phyloP scores from a whole-genome alignment of 352 stramenopile genomes.

The Elongisporangium anandrum region DNA sequence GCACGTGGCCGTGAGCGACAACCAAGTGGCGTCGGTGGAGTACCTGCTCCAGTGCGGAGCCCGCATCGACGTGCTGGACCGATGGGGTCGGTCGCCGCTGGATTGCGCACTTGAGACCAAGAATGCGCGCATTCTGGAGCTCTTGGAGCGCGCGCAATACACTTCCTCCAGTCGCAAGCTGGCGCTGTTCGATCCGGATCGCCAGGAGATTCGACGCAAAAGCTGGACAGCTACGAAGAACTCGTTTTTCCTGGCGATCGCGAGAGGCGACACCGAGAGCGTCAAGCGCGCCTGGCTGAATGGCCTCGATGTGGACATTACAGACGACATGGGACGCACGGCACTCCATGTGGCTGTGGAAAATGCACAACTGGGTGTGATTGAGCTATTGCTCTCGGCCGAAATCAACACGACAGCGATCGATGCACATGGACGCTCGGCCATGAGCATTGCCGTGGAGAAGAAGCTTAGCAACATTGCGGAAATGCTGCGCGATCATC shows the following conservation, averaged over 20 bases:
- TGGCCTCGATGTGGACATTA: conserved; percentile 54
- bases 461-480: conserved; percentile 47
- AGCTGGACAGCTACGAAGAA: conserved; percentile 5
- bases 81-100: conserved; percentile 64
- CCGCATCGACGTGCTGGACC: conserved; percentile 42
- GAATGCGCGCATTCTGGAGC: conserved; percentile 38
- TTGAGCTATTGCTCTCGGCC: conserved; percentile 72
- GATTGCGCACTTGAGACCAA: conserved; percentile 59
- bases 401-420: conserved; percentile 56
- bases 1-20: conserved; percentile 71
- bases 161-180: conserved; percentile 11
- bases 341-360: conserved; percentile 79
- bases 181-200: conserved; percentile 11
- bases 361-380: conserved; percentile 57
- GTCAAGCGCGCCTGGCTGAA: conserved; percentile 76
- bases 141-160: conserved; percentile 39
- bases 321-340: conserved; percentile 46
- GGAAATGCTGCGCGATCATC: conserved; percentile 57
- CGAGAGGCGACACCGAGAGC: conserved; percentile 61
- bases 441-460: conserved; percentile 64
- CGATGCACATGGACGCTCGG: conserved; percentile 48
- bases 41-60: conserved; percentile 63
- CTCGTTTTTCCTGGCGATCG: conserved; percentile 55
- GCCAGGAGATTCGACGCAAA: neutral
- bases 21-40: conserved; percentile 46